phyloP scores from a whole-genome alignment of 164 flowering plant genomes.

The Stephania yunnanensis region DNA sequence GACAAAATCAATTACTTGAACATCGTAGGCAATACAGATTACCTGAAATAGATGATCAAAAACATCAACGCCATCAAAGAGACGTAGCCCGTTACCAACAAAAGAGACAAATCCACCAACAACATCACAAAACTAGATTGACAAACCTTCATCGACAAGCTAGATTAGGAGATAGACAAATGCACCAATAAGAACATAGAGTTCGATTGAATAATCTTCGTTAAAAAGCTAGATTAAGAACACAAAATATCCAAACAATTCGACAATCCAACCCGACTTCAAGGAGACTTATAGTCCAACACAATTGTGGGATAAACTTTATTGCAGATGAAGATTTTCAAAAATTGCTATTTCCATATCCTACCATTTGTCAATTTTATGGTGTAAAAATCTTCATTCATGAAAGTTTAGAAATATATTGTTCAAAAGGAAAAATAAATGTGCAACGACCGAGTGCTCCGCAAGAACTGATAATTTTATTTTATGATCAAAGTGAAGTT shows the following conservation, averaged over 20 bases:
- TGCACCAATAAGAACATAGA: too few relatives aligned
- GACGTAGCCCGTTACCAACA: not conserved
- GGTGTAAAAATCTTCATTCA: not conserved
- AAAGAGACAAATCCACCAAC: not conserved
- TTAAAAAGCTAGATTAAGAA: too few relatives aligned
- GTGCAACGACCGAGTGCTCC: not conserved
- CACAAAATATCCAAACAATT: not conserved
- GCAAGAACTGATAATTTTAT: too few relatives aligned
- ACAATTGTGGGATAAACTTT: not conserved
- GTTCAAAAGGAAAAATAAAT: not conserved
- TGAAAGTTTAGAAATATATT: too few relatives aligned
- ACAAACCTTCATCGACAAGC: not conserved
- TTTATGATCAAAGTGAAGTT: not conserved
- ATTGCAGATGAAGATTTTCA: not conserved
- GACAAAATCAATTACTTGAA: too few relatives aligned
- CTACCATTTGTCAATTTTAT: not conserved
- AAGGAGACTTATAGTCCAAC: not conserved
- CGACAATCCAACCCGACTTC: not conserved
- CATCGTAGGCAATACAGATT: not conserved
- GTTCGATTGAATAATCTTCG: too few relatives aligned
- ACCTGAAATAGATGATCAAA: not conserved
- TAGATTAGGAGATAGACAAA: not conserved
- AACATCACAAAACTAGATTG: not conserved
- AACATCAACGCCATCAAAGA: not conserved
- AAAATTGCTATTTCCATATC: not conserved